Base-by-base conservation (phyloP, 768 basidiomycete genomes). In the Suillus decipiens region DNA sequence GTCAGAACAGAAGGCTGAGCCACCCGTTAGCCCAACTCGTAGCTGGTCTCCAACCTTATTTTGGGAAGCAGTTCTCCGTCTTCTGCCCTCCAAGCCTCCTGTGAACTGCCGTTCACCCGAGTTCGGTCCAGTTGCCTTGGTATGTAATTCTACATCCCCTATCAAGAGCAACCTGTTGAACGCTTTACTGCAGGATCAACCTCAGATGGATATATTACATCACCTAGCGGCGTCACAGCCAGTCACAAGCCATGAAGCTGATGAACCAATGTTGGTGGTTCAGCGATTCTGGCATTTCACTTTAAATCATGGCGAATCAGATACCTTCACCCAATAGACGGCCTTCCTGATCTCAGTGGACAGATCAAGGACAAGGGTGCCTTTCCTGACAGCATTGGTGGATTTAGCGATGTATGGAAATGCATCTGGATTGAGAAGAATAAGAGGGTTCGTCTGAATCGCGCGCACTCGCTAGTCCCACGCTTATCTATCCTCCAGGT, bases 371-470 rank as follows among this genome's bases (percentile, higher is more conserved):
- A 70, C 53, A 70, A 75, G 45, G 77, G 73, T 12, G 70, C 69
- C 42, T 66, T 50, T 31, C 19, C 80, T 1, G 72, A 75, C 53
- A 78, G 79, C 0, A 77, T 77, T 64, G 81, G 81, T 9, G 81
- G 80, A 12, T 81, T 79, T 65, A 76, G 78, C 15, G 81, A 82
- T 67, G 75, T 81, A 19, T 82, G 77, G 77, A 76, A 70, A 58
- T 78, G 77, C 2, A 67, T 69, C 7, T 80, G 77, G 79, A 10
- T 37, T 19, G 5, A 11, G 24, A 28, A 57, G 22, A 19, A 57
- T 28, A 28, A 0, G 10, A 39, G 0, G 37, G 56, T 41, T 41
- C 2, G 37, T 57, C 10, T 28, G 36, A 28, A 28, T 28, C 28
- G 1, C 6, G 8, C 28, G 28, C 28, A 28, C 15, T 22, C 14